Evolutionary conservation across 1,139 yeast species (phyloP).

Genomic region (Taiozyma onychis): DNA sequence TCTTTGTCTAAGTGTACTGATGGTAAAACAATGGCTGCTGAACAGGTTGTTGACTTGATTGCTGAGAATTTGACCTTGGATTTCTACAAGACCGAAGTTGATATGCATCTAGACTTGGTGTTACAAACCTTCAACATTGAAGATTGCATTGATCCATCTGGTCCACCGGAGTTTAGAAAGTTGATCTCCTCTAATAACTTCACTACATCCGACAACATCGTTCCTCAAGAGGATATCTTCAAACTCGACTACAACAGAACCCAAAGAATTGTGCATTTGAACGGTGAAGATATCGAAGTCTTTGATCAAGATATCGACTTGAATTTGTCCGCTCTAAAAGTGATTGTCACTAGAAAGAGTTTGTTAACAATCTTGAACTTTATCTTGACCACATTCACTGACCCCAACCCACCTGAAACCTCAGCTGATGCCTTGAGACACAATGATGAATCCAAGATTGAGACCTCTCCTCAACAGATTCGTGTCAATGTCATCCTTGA

Average conservation of each 20-base stretch:
- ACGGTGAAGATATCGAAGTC: slow-evolving; percentile 55
- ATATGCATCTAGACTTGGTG: slow-evolving; percentile 60
- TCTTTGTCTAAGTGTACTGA: slow-evolving; percentile 66
- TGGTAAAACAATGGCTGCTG: slow-evolving; percentile 54
- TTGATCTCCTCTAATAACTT: slow-evolving; percentile 63
- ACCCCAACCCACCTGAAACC: slow-evolving; percentile 62
- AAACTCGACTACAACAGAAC: slow-evolving; percentile 53
- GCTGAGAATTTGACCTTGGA: slow-evolving; percentile 60
- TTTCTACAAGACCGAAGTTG: slow-evolving; percentile 54
- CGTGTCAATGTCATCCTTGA: slow-evolving; percentile 65
- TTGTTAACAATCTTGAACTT: slow-evolving; percentile 76
- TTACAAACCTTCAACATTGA: slow-evolving; percentile 64
- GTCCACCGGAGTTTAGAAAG: slow-evolving; percentile 59
- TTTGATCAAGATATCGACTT: slow-evolving; percentile 76
- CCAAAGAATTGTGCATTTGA: slow-evolving; percentile 56
- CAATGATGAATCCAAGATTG: slow-evolving; percentile 48
- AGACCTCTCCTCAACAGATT: slow-evolving; percentile 65
- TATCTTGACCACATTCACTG: slow-evolving; percentile 80
- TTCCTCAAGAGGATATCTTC: slow-evolving; percentile 45
- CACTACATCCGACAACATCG: slow-evolving; percentile 28
- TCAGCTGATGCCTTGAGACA: slow-evolving; percentile 68
- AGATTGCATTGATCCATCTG: slow-evolving; percentile 66
- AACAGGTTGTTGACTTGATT: slow-evolving; percentile 63
- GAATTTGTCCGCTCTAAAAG: slow-evolving; percentile 72
- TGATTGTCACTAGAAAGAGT: slow-evolving; percentile 74